Evolutionary conservation across 73 alveolate species (phyloP).

Genomic region (Stentor coeruleus): DNA sequence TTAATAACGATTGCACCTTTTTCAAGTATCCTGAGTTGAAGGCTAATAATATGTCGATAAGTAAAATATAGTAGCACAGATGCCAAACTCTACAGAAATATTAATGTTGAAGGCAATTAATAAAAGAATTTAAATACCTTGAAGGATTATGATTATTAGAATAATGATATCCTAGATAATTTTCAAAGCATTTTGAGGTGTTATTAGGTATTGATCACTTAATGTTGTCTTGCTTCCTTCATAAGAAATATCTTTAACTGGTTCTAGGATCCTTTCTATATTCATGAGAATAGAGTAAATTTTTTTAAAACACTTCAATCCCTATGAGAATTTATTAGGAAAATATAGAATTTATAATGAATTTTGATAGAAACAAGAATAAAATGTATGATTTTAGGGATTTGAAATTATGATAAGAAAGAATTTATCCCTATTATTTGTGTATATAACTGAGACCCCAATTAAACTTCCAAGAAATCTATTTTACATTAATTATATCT

Average conservation of each 20-base stretch:
- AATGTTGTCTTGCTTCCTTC: background rate
- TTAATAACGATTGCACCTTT: background rate
- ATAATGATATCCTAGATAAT: background rate
- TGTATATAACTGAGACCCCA: too few relatives aligned
- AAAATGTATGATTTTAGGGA: too few relatives aligned
- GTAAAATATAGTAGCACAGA: background rate
- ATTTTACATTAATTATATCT: too few relatives aligned
- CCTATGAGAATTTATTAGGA: too few relatives aligned
- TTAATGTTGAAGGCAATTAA: background rate
- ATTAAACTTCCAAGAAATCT: too few relatives aligned
- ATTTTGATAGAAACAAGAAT: too few relatives aligned
- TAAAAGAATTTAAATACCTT: background rate
- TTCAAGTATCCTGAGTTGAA: conserved; percentile 7
- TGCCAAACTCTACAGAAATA: background rate
- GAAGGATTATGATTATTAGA: background rate
- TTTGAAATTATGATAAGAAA: too few relatives aligned
- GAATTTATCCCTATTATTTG: too few relatives aligned
- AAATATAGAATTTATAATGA: too few relatives aligned
- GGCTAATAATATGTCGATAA: background rate
- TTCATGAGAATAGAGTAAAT: background rate
- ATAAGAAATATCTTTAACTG: background rate
- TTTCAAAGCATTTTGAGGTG: background rate
- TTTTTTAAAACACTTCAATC: too few relatives aligned
- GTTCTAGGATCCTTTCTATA: background rate
- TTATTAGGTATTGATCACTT: background rate